Evolutionary conservation across 2,329 filamentous ascomycete genomes (phyloP).

Genomic region (Elsinoe arachidis): DNA sequence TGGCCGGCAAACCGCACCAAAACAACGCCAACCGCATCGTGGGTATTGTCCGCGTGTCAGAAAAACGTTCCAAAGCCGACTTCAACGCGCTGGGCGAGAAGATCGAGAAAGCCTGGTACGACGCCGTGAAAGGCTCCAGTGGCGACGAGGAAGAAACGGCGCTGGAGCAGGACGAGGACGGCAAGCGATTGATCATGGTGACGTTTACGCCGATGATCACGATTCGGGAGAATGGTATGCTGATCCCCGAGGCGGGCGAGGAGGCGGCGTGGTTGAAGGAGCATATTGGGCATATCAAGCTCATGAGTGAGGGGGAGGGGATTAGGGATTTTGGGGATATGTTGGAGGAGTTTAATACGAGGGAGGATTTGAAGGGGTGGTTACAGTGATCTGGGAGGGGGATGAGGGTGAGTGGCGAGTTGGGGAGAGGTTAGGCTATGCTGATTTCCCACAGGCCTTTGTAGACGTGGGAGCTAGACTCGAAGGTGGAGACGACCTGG

Average conservation of each 20-base stretch:
- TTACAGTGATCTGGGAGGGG: not conserved
- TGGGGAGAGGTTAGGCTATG: too few relatives aligned
- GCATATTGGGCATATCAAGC: constrained; percentile 2
- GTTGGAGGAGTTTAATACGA: not conserved
- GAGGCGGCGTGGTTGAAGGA: constrained; percentile 4
- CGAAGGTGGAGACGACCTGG: too few relatives aligned
- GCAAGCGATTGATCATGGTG: constrained; percentile 1
- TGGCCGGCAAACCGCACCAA: constrained; percentile 2
- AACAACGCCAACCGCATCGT: constrained; percentile 1
- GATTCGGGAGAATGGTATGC: not conserved
- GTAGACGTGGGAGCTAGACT: too few relatives aligned
- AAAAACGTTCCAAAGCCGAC: not conserved
- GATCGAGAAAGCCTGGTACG: constrained; percentile 4
- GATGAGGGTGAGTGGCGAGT: too few relatives aligned
- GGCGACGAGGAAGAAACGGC: not conserved
- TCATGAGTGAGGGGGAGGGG: not conserved
- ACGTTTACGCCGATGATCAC: constrained; percentile 9
- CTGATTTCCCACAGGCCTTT: too few relatives aligned
- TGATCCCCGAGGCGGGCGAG: not conserved
- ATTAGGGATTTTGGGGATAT: constrained; percentile 3
- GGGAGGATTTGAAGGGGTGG: constrained; percentile 7
- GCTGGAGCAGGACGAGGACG: not conserved
- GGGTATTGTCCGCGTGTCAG: not conserved
- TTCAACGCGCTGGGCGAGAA: not conserved
- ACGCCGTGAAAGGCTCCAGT: not conserved